Evolutionary conservation across 2,329 filamentous ascomycete species (phyloP), one percentile per base, ranked within the genome.

Genomic region (Apiospora koreana): DNA sequence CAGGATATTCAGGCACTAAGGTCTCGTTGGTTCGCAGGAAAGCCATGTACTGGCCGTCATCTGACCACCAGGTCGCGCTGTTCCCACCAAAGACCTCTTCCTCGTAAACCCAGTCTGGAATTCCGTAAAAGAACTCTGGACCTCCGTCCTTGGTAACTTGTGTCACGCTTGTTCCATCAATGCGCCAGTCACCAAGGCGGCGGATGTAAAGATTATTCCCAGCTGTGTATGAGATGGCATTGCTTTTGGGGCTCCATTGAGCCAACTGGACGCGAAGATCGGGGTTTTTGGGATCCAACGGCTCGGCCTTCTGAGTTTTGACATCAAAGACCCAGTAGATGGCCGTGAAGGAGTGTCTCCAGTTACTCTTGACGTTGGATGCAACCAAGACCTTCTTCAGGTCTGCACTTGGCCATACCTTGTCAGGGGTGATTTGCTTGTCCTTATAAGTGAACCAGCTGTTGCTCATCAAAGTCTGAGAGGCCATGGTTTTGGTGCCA

Each of bases 41-140:
- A 28, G 96, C 94, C 71, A 99, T 83, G 78, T 93, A 97, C 76
- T 94, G 92, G 68, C 95, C 96, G 79, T 97, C 94, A 45, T 91
- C 88, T 43, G 94, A 95, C 95, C 95, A 99, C 96, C 97, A 99
- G 1, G 95, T 97, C 6, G 93, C 95, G 72, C 89, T 94, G 75
- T 93, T 93, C 1, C 89, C 92, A 18, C 85, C 81, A 72, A 98
- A 93, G 3, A 97, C 94, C 80, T 97, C 94, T 74, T 88, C 86
- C 79, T 97, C 94, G 77, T 97, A 97, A 0, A 98, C 96, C 96
- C 96, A 99, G 80, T 99, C 97, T 0, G 96, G 96, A 25, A 98
- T 90, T 23, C 96, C 96, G 76, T 99, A 98, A 81, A 99, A 99
- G 71, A 96, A 89, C 75, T 98, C 91, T 0, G 90, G 85, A 0